Evolutionary conservation across 1,284 basidiomycete species (phyloP).

Genomic region (Trametes hirsuta): DNA sequence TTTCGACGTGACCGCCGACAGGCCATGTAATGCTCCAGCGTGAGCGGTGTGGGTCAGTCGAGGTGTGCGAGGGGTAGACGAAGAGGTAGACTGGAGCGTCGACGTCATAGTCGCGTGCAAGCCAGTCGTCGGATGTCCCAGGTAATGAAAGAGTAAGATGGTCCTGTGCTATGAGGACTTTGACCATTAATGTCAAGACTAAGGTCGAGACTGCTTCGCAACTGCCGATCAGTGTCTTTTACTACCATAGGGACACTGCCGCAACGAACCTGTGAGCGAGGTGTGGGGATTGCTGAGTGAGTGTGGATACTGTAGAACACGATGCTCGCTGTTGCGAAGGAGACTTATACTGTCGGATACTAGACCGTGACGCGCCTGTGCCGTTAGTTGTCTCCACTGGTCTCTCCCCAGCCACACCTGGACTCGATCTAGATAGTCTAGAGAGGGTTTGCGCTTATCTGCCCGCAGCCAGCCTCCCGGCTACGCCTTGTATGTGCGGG

Average conservation of each 20-base stretch:
- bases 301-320: background rate
- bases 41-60: conserved; percentile 5
- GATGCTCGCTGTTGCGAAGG: background rate
- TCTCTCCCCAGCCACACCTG: background rate
- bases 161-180: conserved; percentile 7
- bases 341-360: background rate
- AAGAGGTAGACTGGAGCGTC: conserved; percentile 20
- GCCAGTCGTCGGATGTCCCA: conserved; percentile 21
- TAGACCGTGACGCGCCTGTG: background rate
- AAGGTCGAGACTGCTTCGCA: background rate
- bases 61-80: conserved; percentile 12
- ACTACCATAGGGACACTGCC: too few species aligned
- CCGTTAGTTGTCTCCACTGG: background rate
- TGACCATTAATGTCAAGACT: background rate
- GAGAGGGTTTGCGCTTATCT: background rate
- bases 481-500: too few species aligned
- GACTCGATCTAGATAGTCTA: background rate
- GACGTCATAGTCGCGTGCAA: conserved; percentile 24
- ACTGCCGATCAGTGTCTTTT: too few species aligned
- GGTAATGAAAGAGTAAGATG: background rate
- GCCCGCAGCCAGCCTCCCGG: background rate
- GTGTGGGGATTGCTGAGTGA: background rate
- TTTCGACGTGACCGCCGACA: conserved; percentile 1
- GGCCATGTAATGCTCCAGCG: conserved; percentile 23
- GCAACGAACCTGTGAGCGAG: background rate